Percentiles rank a stretch among this genome's conserved stretches.
These are phyloP conservation scores for Noccaea caerulescens DNA, from an alignment of 345 rosid genomes.

Conservation along the genomic window DNA sequence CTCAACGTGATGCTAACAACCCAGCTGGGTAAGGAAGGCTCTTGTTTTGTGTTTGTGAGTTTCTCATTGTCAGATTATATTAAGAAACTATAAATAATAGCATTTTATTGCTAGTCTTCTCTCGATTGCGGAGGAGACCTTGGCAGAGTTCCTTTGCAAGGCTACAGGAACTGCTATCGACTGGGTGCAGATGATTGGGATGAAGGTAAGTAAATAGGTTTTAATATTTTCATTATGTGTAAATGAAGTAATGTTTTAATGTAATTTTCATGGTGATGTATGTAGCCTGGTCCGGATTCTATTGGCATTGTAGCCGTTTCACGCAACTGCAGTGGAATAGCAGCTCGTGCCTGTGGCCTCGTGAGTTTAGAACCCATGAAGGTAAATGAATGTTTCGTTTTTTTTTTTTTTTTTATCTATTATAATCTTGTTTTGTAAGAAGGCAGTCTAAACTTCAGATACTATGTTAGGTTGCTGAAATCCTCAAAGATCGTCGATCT, in stretches of 20 bases:
- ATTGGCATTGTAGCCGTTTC: conserved; percentile 99
- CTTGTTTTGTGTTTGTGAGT: background rate
- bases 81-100: background rate
- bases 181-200: conserved; percentile 99
- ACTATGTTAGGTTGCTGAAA: conserved; percentile 75
- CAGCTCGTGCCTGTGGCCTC: conserved; percentile 99
- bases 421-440: background rate
- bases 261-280: conserved; percentile 18
- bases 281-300: conserved; percentile 99
- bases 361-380: conserved; percentile 98
- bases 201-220: conserved; percentile 65
- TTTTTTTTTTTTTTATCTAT: background rate
- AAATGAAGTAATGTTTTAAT: background rate
- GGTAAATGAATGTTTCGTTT: conserved; percentile 49
- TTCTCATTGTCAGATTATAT: background rate
- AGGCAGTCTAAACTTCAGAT: background rate
- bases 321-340: conserved; percentile 95
- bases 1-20: conserved; percentile 92
- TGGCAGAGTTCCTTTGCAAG: conserved; percentile 61
- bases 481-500: conserved; percentile 94
- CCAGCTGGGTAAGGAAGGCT: conserved; percentile 81
- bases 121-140: conserved; percentile 95
- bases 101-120: conserved; percentile 59
- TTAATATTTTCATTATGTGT: background rate
- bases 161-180: conserved; percentile 99